Evolutionary conservation across 2,329 filamentous ascomycete genomes (phyloP), one percentile per base, ranked within the genome.

Genomic region (Lecanicillium sp.): DNA sequence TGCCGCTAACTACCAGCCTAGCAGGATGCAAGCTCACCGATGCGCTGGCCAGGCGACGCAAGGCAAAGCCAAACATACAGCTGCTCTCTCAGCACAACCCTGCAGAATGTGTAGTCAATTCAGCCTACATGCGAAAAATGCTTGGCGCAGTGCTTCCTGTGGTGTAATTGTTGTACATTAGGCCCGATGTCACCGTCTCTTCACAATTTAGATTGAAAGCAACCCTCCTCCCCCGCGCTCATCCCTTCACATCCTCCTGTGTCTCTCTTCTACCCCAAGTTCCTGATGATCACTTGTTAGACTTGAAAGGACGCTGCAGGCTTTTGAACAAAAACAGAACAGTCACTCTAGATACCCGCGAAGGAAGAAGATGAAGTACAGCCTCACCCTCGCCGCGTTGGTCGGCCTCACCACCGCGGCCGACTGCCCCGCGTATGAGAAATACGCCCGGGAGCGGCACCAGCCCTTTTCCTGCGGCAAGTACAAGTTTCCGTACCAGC

Each of bases 401-500:
- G 50, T 44, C 11, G 10, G 24, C 15, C 19, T 40, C 15, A 54
- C 51, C 12, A 56, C 56, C 14, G 56, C 57, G 17, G 52, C 58
- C 20, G 51, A 60, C 19, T 69, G 66, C 45, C 66, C 65, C 21
- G 58, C 60, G 35, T 69, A 64, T 49, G 62, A 64, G 41, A 48
- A 60, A 42, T 68, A 66, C 42, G 64, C 66, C 17, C 58, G 57
- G 20, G 40, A 62, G 10, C 55, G 53, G 17, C 86, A 91, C 62
- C 69, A 75, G 29, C 91, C 91, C 1, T 81, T 83, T 58, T 94
- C 87, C 54, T 67, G 77, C n/a, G 90, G 91, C 11, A 81, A 79
- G 7, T 78, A 93, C 61, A 72, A 79, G 49, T 79, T 95, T 8
- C 85, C 89, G 1, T 94, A 78, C 63, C 89, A 94, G 70, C 79